Percentiles rank a stretch among this genome's conserved stretches.
phyloP scores from a whole-genome alignment of 1,284 basidiomycete species.

The Cerrena zonata region DNA sequence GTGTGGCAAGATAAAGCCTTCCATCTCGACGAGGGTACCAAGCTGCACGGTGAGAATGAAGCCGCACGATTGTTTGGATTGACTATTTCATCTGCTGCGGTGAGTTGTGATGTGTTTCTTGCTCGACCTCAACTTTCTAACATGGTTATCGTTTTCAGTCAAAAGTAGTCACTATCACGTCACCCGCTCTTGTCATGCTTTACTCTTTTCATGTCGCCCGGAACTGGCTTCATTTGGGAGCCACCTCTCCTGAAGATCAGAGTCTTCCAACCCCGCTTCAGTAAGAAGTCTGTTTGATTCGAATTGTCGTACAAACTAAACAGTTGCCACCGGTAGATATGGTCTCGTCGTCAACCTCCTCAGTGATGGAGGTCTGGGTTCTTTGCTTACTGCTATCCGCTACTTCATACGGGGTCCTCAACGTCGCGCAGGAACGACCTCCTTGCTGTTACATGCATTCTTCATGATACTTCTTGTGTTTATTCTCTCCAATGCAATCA shows the following conservation, averaged over 20 bases:
- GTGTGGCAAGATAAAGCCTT: not conserved
- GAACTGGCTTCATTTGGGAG: not conserved
- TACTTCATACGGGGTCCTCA: not conserved
- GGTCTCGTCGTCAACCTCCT: not conserved
- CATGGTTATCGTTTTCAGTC: not conserved
- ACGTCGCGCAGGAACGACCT: not conserved
- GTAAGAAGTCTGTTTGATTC: no score
- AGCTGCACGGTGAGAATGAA: not conserved
- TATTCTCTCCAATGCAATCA: not conserved
- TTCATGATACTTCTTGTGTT: not conserved
- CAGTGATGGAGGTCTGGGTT: not conserved
- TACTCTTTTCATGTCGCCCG: not conserved
- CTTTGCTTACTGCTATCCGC: not conserved
- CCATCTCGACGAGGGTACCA: not conserved
- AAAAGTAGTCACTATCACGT: not conserved
- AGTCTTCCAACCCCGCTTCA: not conserved
- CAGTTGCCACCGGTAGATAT: not conserved
- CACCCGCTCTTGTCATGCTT: not conserved
- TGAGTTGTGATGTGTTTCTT: not conserved
- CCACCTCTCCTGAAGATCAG: not conserved
- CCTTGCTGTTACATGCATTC: not conserved
- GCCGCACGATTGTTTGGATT: not conserved
- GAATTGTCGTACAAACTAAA: not conserved
- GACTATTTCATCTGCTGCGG: not conserved
- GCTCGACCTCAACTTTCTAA: not conserved